Evolutionary conservation across 768 basidiomycete genomes (phyloP).

Genomic region (Suillus americanus): DNA sequence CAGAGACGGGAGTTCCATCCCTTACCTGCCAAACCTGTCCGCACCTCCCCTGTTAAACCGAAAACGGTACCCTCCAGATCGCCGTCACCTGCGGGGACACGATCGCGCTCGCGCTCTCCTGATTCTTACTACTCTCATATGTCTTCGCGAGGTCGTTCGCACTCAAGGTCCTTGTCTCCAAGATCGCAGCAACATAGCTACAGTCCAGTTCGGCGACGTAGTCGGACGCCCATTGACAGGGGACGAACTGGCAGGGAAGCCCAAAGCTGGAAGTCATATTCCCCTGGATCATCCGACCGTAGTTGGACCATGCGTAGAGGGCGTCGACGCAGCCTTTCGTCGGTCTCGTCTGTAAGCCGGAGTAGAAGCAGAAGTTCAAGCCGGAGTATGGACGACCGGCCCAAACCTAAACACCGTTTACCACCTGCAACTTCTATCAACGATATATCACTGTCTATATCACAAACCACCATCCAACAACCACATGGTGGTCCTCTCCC

Average conservation of each 20-base stretch:
- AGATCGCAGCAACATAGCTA: slow-evolving; percentile 53
- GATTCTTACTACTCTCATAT: slow-evolving; percentile 64
- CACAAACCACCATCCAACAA: slow-evolving; percentile 29
- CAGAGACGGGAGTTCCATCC: slow-evolving; percentile 53
- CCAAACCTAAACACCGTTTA: slow-evolving; percentile 62
- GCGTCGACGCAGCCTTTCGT: slow-evolving; percentile 47
- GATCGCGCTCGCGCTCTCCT: slow-evolving; percentile 54
- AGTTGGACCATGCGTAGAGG: slow-evolving; percentile 35
- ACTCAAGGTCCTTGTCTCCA: slow-evolving; percentile 60
- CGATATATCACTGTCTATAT: slow-evolving; percentile 30
- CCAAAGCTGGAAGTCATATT: slow-evolving; percentile 27
- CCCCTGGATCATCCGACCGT: slow-evolving; percentile 44
- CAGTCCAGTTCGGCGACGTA: slow-evolving; percentile 46
- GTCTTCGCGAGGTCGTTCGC: slow-evolving; percentile 66
- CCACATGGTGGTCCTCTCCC: slow-evolving; percentile 5
- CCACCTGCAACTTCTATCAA: slow-evolving; percentile 47
- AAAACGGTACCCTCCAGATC: slow-evolving; percentile 32
- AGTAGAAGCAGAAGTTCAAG: slow-evolving; percentile 54
- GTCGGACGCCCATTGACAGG: slow-evolving; percentile 50
- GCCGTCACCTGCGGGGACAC: slow-evolving; percentile 41
- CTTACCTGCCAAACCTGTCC: slow-evolving; percentile 38
- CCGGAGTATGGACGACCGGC: slow-evolving; percentile 50
- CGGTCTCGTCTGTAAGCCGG: slow-evolving; percentile 53
- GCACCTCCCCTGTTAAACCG: slow-evolving; percentile 35
- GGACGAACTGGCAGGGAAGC: slow-evolving; percentile 33